Percentiles rank a stretch among this genome's conserved stretches.
phyloP scores from a whole-genome alignment of 805 yeast species.

The Teunomyces kruisii region DNA sequence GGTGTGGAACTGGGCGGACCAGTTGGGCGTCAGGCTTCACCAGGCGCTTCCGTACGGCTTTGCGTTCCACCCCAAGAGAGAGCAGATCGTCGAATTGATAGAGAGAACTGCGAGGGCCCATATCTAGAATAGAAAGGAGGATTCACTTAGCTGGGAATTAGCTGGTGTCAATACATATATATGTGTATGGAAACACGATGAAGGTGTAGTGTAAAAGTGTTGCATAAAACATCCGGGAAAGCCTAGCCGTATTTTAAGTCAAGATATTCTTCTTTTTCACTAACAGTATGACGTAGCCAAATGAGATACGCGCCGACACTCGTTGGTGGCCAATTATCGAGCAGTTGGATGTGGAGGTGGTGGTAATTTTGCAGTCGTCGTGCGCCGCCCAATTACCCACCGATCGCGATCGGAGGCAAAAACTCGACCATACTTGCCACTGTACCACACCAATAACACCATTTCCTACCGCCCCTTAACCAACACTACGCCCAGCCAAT shows the following conservation, averaged over 20 bases:
- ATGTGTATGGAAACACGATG: no score
- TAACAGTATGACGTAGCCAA: no score
- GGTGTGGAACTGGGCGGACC: slow-evolving; percentile 50
- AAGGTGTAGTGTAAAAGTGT: not conserved
- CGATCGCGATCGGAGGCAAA: not conserved
- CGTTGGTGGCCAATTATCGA: no score
- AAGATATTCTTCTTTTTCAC: no score
- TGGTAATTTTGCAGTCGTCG: not conserved
- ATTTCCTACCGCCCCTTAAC: not conserved
- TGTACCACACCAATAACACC: not conserved
- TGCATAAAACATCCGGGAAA: no score
- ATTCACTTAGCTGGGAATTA: no score
- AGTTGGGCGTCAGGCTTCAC: slow-evolving; percentile 41
- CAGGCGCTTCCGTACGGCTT: slow-evolving; percentile 28
- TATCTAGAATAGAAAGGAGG: not conserved
- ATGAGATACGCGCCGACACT: no score
- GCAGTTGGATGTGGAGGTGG: not conserved
- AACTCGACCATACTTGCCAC: not conserved
- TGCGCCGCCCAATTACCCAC: not conserved
- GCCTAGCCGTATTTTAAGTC: no score
- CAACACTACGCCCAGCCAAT: not conserved
- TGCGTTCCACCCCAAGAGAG: slow-evolving; percentile 19
- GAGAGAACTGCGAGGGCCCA: slow-evolving; percentile 12
- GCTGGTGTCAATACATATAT: no score
- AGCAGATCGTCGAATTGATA: slow-evolving; percentile 17